These are phyloP conservation scores for Sphagnum fallax DNA, from an alignment of 228 moss, liverwort and hornwort species.

Conservation along the genomic window DNA sequence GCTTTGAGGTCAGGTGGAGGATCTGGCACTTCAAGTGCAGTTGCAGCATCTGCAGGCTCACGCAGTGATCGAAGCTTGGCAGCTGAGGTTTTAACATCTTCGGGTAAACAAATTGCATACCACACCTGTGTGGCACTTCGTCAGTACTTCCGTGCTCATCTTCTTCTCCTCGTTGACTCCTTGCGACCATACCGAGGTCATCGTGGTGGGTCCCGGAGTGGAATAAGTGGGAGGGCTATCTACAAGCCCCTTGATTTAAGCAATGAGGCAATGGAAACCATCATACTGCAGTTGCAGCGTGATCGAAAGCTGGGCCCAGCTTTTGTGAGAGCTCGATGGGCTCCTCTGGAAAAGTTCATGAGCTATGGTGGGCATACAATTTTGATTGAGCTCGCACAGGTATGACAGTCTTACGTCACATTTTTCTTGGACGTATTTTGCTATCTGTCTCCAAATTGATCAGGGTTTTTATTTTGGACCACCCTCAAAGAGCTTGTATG, in stretches of 20 bases:
- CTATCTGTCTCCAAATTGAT: neutral
- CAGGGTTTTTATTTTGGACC: neutral
- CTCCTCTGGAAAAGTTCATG: conserved; percentile 86
- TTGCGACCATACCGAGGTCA: conserved; percentile 82
- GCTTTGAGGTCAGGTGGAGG: conserved; percentile 88
- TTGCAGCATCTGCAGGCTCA: conserved; percentile 56
- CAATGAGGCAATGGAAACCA: conserved; percentile 90
- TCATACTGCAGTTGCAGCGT: conserved; percentile 89
- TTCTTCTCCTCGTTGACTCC: conserved; percentile 83
- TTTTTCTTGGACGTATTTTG: neutral
- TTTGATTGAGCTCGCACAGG: conserved; percentile 94
- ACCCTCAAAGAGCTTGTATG: neutral
- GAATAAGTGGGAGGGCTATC: conserved; percentile 67
- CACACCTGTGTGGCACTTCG: conserved; percentile 88
- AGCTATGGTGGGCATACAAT: conserved; percentile 77
- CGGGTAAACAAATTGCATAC: conserved; percentile 95
- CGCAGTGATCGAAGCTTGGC: conserved; percentile 82
- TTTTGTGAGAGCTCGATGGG: conserved; percentile 87
- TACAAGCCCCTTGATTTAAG: conserved; percentile 95
- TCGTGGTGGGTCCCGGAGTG: conserved; percentile 79
- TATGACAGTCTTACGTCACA: conserved; percentile 10
- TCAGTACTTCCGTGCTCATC: conserved; percentile 88
- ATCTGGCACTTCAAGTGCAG: conserved; percentile 54
- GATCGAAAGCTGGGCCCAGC: conserved; percentile 97
- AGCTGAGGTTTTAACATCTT: conserved; percentile 92